Base-by-base conservation (phyloP, 2,329 filamentous ascomycete genomes). In the Colletotrichum gigasporum region DNA sequence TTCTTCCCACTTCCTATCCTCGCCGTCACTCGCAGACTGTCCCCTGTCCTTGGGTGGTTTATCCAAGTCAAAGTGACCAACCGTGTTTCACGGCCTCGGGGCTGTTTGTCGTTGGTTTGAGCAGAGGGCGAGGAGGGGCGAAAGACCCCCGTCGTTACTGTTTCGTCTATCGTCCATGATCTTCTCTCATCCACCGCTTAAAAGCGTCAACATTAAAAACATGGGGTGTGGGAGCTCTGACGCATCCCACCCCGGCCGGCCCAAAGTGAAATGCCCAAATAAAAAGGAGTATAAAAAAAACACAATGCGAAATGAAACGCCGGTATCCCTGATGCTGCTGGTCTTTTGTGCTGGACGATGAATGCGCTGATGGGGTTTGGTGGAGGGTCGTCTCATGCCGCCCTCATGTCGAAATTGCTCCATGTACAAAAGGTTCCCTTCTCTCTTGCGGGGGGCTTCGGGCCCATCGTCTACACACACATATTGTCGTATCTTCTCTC, bases 151-250 rank as follows among this genome's bases (percentile, higher is more conserved):
- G 24, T 24, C n/a, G 24, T 32, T 41, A 18, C 42, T 45, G 59
- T 18, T 34, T 61, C 41, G 34, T 61, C 50, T 62, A 41, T 64
- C 47, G 53, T 56, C 41, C 28, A 56, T 56, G 22, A 34, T 16
- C 50, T 20, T 41, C 50, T 54, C 54, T 45, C 47, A 22, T n/a
- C 35, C 44, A 34, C 20, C 52, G 42, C 34, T 57, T 16, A 47
- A 42, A 50, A 42, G 55, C 61, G 59, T 44, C 48, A 61, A 61
- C 61, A 62, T 65, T 65, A 62, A 59, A 62, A 62, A 65, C 45
- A 55, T 51, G 41, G 26, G 56, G 41, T 41, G 16, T 44, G 44
- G 47, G 22, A 37, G 24, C 28, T 11, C 20, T 10, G 24, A 48
- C 11, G 12, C 42, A 34, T 48, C 34, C 22, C 39, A n/a, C 62